A percentile compares a stretch with the other conserved stretches of the same genome.
Conservation (phyloP, 179 eudicot genomes). For the Sideroxylon spinosum region DNA sequence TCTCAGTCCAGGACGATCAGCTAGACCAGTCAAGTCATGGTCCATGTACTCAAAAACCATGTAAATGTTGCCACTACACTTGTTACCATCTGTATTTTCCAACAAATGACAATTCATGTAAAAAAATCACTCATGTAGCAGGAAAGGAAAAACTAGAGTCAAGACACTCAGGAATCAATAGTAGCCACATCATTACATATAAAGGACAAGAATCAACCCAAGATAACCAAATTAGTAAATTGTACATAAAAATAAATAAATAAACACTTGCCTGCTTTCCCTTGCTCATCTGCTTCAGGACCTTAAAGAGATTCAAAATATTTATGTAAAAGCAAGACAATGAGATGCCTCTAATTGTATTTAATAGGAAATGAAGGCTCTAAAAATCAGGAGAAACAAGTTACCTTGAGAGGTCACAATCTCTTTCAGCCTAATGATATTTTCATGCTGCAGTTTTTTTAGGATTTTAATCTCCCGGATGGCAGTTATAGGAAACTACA, state of each 20-base stretch:
- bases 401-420: slow-evolving; percentile 91
- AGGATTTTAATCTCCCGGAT: slow-evolving; percentile 92
- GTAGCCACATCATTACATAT: background rate
- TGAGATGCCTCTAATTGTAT: slow-evolving; percentile 7
- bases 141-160: background rate
- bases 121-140: background rate
- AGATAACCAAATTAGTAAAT: background rate
- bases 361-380: slow-evolving; percentile 3
- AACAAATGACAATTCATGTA: background rate
- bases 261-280: slow-evolving; percentile 54
- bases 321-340: background rate
- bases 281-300: slow-evolving; percentile 77
- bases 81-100: slow-evolving; percentile 55
- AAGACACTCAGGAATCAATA: background rate
- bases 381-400: slow-evolving; percentile 1
- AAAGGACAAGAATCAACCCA: slow-evolving; percentile 6
- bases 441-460: slow-evolving; percentile 94
- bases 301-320: slow-evolving; percentile 40
- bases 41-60: slow-evolving; percentile 99
- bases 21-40: slow-evolving; percentile 94
- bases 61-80: slow-evolving; percentile 78
- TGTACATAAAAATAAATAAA: background rate
- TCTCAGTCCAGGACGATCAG: slow-evolving; percentile 94
- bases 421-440: slow-evolving; percentile 85
- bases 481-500: slow-evolving; percentile 94